A percentile compares a stretch with the other conserved stretches of the same genome.
phyloP scores from a whole-genome alignment of 139 green algal species.

The Chlamydomonas sphaeroides region DNA sequence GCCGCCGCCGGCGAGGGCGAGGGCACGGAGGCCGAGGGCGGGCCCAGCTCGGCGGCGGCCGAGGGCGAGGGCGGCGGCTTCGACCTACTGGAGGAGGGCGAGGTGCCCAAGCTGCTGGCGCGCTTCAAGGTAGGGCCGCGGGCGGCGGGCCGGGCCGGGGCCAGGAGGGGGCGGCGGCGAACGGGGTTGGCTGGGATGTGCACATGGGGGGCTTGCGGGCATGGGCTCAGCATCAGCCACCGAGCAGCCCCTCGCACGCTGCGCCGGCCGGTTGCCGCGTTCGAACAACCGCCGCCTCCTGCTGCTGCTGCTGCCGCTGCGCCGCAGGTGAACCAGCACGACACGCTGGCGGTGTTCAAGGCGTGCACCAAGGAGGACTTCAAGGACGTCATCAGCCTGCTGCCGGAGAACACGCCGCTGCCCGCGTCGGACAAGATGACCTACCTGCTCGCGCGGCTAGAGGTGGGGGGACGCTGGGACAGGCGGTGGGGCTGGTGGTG shows the following conservation, averaged over 20 bases:
- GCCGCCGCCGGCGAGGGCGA: not conserved
- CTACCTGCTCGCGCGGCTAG: slow-evolving; percentile 69
- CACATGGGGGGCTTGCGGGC: no score
- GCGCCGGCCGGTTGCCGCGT: no score
- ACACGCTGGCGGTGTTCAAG: slow-evolving; percentile 71
- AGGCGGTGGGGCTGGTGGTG: no score
- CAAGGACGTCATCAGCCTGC: slow-evolving; percentile 70
- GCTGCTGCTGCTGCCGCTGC: no score
- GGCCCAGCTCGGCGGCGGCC: not conserved
- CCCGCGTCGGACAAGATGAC: slow-evolving; percentile 76
- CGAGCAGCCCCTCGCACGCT: no score
- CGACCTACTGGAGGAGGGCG: slow-evolving; percentile 40
- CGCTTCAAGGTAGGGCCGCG: slow-evolving; percentile 53
- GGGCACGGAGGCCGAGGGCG: not conserved
- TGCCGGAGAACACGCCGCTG: slow-evolving; percentile 74
- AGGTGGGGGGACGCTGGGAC: no score
- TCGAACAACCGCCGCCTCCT: no score
- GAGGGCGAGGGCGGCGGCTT: slow-evolving; percentile 9
- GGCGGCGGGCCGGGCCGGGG: no score
- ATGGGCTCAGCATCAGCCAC: no score
- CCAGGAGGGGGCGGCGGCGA: no score
- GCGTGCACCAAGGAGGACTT: slow-evolving; percentile 73
- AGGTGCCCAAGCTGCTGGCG: slow-evolving; percentile 65
- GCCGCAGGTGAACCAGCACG: slow-evolving; percentile 48
- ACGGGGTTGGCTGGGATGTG: no score